A percentile compares a stretch with the other conserved stretches of the same genome.
These are phyloP conservation scores for Alternaria ethzedia DNA, from an alignment of 2,329 filamentous ascomycete genomes.

Conservation along the genomic window DNA sequence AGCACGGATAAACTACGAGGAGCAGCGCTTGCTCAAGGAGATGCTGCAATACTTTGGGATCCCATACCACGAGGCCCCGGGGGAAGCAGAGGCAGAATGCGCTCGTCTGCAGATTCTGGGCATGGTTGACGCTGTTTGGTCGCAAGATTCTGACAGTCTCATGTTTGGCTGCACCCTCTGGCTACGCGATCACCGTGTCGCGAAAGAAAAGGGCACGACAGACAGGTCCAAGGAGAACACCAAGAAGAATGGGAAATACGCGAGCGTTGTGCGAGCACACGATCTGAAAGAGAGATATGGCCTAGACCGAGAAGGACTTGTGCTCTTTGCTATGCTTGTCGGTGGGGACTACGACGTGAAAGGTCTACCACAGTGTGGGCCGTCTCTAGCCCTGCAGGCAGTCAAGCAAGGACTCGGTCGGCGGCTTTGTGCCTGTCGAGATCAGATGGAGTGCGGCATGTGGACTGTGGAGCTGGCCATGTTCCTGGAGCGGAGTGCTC, in stretches of 20 bases:
- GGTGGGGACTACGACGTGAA: constrained; percentile 53
- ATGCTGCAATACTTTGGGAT: constrained; percentile 49
- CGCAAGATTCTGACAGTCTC: constrained; percentile 55
- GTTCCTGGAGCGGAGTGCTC: constrained; percentile 8
- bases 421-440: constrained; percentile 30
- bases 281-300: constrained; percentile 34
- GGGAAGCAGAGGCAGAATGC: constrained; percentile 59
- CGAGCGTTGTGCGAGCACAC: constrained; percentile 41
- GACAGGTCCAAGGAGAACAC: constrained; percentile 38
- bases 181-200: constrained; percentile 45
- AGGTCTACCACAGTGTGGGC: constrained; percentile 49
- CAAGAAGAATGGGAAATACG: constrained; percentile 37
- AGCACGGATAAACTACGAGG: constrained; percentile 42
- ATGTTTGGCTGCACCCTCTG: constrained; percentile 57
- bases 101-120: constrained; percentile 52
- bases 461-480: constrained; percentile 38
- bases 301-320: constrained; percentile 46
- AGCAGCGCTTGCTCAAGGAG: constrained; percentile 44
- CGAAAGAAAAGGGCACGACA: constrained; percentile 26
- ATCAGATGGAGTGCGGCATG: constrained; percentile 22
- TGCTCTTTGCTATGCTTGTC: constrained; percentile 51
- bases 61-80: constrained; percentile 54
- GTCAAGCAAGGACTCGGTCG: constrained; percentile 39
- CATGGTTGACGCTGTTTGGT: constrained; percentile 58
- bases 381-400: constrained; percentile 33